A percentile compares a stretch with the other conserved stretches of the same genome.
Evolutionary conservation across 208 protist genomes (phyloP).

Genomic region (Leishmania guyanensis): DNA sequence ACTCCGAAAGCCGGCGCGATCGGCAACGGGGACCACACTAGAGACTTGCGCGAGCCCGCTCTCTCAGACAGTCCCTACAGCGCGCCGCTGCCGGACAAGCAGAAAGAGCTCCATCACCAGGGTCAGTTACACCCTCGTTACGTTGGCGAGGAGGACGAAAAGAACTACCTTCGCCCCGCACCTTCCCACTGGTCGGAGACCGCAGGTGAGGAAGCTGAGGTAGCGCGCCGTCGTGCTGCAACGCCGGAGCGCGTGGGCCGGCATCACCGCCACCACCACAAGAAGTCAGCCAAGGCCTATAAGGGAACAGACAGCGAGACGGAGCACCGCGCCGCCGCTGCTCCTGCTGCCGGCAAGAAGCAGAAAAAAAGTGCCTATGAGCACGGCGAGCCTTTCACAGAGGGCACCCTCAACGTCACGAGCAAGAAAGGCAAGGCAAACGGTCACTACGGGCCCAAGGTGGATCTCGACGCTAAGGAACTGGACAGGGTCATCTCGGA

Average conservation of each 20-base stretch:
- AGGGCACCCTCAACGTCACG: constrained; percentile 32
- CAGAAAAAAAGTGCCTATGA: constrained; percentile 5
- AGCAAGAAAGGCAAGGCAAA: constrained; percentile 10
- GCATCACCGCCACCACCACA: constrained; percentile 7
- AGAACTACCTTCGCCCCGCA: not conserved
- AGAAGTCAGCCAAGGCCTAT: not conserved
- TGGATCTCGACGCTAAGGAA: constrained; percentile 15
- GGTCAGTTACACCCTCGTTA: constrained; percentile 25
- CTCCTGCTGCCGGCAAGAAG: not conserved
- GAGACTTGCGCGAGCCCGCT: constrained; percentile 24
- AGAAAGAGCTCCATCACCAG: not conserved
- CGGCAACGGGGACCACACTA: constrained; percentile 30
- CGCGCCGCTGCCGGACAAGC: constrained; percentile 4
- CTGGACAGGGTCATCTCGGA: not conserved
- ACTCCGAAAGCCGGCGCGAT: constrained; percentile 51
- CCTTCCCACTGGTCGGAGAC: not conserved
- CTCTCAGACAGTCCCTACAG: constrained; percentile 13
- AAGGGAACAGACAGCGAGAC: not conserved
- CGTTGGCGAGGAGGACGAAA: constrained; percentile 8
- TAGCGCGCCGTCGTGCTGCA: not conserved
- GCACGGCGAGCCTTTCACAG: constrained; percentile 37
- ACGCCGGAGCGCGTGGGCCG: constrained; percentile 24
- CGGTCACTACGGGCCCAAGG: constrained; percentile 18
- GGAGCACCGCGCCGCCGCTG: not conserved
- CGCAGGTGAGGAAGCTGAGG: not conserved